These are phyloP conservation scores for Gelatoporia subvermispora DNA, from an alignment of 768 basidiomycete genomes.

Conservation along the genomic window DNA sequence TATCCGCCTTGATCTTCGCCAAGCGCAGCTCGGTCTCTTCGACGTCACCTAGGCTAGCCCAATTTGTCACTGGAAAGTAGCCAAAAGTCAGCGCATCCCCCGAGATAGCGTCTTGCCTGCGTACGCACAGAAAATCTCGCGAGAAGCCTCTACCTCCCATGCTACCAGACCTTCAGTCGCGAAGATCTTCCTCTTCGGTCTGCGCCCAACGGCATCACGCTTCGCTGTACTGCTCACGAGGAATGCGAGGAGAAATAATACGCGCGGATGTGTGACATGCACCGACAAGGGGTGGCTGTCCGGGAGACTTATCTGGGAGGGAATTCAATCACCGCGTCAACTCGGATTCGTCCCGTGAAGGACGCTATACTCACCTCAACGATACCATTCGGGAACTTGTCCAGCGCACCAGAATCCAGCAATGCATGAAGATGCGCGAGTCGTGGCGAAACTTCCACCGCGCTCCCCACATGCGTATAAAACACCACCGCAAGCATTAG, in stretches of 20 bases:
- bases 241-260: slow-evolving; percentile 60
- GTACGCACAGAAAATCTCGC: slow-evolving; percentile 35
- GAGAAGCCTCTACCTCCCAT: slow-evolving; percentile 42
- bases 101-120: background rate
- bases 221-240: slow-evolving; percentile 63
- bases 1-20: slow-evolving; percentile 63
- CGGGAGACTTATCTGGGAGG: slow-evolving; percentile 26
- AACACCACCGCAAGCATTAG: slow-evolving; percentile 60
- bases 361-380: slow-evolving; percentile 33
- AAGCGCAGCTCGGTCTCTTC: slow-evolving; percentile 43
- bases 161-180: slow-evolving; percentile 55
- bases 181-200: slow-evolving; percentile 69
- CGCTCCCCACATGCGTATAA: slow-evolving; percentile 54
- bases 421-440: slow-evolving; percentile 59
- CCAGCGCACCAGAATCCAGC: slow-evolving; percentile 53
- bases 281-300: slow-evolving; percentile 43
- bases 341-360: too few relatives aligned
- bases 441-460: slow-evolving; percentile 42
- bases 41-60: slow-evolving; percentile 49
- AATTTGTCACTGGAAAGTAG: slow-evolving; percentile 44
- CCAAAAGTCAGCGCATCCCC: background rate
- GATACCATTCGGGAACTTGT: slow-evolving; percentile 33
- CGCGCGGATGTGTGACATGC: slow-evolving; percentile 62
- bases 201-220: slow-evolving; percentile 68
- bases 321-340: background rate